These are phyloP conservation scores for Choanephora cucurbitarum DNA, from an alignment of 371 early-diverging fungal genomes.

Conservation along the genomic window DNA sequence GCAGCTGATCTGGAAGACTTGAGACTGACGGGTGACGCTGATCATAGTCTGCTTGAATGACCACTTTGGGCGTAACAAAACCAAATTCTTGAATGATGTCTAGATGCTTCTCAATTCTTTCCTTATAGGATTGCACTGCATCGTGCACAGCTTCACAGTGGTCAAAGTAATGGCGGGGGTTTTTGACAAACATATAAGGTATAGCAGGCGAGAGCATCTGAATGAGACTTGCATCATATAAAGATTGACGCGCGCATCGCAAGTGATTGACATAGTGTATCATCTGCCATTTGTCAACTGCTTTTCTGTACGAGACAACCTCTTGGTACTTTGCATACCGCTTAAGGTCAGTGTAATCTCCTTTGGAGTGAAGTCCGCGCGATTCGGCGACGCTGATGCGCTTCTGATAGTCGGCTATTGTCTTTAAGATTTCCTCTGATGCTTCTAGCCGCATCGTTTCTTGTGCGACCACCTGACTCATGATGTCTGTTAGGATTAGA, in stretches of 20 bases:
- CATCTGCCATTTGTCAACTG: constrained; percentile 35
- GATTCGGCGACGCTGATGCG: constrained; percentile 30
- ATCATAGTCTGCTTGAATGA: neutral
- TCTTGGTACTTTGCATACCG: constrained; percentile 42
- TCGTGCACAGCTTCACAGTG: constrained; percentile 23
- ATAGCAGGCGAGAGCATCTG: neutral
- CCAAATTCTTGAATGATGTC: constrained; percentile 64
- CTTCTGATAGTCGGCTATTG: constrained; percentile 31
- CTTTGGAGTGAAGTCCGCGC: constrained; percentile 24
- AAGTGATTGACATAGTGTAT: constrained; percentile 40
- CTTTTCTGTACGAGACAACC: constrained; percentile 20
- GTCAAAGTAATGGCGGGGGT: constrained; percentile 33
- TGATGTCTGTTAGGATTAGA: constrained; percentile 34
- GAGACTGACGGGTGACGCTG: neutral
- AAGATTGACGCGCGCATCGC: constrained; percentile 39
- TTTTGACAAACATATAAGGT: constrained; percentile 6
- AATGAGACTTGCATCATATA: constrained; percentile 49
- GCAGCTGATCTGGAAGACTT: neutral
- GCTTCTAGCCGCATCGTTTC: constrained; percentile 49
- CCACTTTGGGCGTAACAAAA: constrained; percentile 66
- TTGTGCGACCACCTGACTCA: constrained; percentile 37
- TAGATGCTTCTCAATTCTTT: constrained; percentile 44
- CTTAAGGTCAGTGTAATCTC: constrained; percentile 39
- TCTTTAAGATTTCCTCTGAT: constrained; percentile 31
- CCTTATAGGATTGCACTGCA: constrained; percentile 45